Percentiles rank a stretch among this genome's conserved stretches.
Evolutionary conservation across 2,329 filamentous ascomycete species (phyloP).

Genomic region (Fusarium guadeloupense): DNA sequence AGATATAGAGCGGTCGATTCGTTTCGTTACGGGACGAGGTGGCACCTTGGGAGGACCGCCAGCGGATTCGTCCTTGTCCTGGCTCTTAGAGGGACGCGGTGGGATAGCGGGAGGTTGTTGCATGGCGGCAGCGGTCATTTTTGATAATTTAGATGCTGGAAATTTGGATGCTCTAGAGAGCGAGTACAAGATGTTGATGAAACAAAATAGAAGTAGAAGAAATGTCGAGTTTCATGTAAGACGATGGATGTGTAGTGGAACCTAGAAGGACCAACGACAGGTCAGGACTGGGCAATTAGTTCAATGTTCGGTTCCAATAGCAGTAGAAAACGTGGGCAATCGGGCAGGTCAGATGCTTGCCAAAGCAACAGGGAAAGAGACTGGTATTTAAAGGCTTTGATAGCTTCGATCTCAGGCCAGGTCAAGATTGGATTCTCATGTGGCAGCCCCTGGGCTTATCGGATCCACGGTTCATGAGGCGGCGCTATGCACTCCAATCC

Average conservation of each 20-base stretch:
- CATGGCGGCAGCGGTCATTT: conserved; percentile 62
- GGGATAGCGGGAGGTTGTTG: conserved; percentile 63
- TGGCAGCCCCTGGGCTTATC: conserved; percentile 33
- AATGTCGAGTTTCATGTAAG: conserved; percentile 24
- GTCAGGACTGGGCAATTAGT: conserved; percentile 41
- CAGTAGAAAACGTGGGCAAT: conserved; percentile 22
- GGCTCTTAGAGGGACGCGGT: conserved; percentile 63
- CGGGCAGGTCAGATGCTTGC: conserved; percentile 9
- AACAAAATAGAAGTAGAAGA: conserved; percentile 18
- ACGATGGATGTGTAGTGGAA: conserved; percentile 21
- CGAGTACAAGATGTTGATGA: conserved; percentile 11
- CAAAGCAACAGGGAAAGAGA: conserved; percentile 17
- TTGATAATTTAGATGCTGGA: conserved; percentile 5
- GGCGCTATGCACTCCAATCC: conserved; percentile 17
- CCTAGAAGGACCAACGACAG: conserved; percentile 31
- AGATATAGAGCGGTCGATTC: conserved; percentile 78
- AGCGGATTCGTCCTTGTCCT: conserved; percentile 55
- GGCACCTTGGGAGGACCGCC: conserved; percentile 71
- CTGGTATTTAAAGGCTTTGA: conserved; percentile 31
- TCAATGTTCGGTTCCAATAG: conserved; percentile 33
- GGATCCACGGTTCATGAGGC: conserved; percentile 33
- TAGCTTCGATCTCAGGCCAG: conserved; percentile 13
- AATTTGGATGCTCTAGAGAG: conserved; percentile 31
- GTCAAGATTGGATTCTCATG: conserved; percentile 23
- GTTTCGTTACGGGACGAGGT: conserved; percentile 77